Conservation (phyloP, 192 early-diverging fungal species). For the Lunasporangiospora selenospora region DNA sequence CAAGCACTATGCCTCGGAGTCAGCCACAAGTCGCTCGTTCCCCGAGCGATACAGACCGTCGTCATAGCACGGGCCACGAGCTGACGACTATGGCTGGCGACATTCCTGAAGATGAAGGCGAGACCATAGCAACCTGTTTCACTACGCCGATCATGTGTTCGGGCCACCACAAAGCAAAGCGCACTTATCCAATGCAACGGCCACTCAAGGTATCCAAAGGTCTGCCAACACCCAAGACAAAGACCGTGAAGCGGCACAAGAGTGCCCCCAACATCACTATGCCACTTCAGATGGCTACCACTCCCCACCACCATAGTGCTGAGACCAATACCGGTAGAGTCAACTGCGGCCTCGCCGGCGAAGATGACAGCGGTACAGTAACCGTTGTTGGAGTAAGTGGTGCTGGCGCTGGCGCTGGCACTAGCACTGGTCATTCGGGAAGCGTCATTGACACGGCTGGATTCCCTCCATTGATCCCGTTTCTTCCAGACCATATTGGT, state of each 20-base stretch:
- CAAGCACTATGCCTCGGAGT: slow-evolving; percentile 31
- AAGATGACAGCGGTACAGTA: not conserved
- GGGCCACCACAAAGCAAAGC: slow-evolving; percentile 44
- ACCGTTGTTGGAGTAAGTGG: not conserved
- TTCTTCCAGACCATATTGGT: slow-evolving; percentile 4
- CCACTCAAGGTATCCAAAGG: slow-evolving; percentile 20
- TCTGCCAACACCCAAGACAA: slow-evolving; percentile 27
- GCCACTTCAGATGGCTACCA: not conserved
- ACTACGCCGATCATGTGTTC: slow-evolving; percentile 46
- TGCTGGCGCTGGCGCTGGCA: no score
- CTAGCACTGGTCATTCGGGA: no score
- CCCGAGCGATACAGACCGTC: no score
- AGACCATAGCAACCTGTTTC: slow-evolving; percentile 19
- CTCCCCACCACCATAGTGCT: no score
- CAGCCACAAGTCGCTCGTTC: not conserved
- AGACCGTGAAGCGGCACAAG: slow-evolving; percentile 37
- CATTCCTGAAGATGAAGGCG: slow-evolving; percentile 25
- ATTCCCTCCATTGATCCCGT: slow-evolving; percentile 9
- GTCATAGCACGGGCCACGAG: no score
- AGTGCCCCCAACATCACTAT: slow-evolving; percentile 22
- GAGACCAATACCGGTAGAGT: no score
- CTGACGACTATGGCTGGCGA: not conserved
- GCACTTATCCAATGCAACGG: slow-evolving; percentile 25
- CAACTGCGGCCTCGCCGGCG: no score
- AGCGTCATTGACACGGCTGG: not conserved